Base-by-base conservation (phyloP, 73 alveolate genomes). In the Paramecium biaurelia region DNA sequence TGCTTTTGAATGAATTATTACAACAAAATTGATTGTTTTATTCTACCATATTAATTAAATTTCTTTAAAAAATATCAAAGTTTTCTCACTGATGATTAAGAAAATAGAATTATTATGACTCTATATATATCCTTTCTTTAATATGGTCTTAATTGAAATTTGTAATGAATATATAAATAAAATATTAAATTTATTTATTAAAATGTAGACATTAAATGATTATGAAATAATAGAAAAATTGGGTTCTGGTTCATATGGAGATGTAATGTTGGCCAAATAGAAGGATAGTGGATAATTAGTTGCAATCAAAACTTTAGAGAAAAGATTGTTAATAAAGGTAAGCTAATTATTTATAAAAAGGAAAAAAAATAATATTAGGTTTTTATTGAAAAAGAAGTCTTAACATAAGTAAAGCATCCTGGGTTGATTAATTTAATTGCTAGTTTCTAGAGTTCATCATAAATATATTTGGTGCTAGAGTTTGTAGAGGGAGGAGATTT, bases 401-500 rank as follows among this genome's bases (percentile, higher is more conserved):
- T 92, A 35, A 26, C 79, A 30, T 49, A 70, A 20, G 35, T 92
- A 7, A 42, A 82, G 35, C 96, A 93, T 93, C 92, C 92, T 28
- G 95, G 95, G 21, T 89, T 95, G 32, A 82, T 95, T 0, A 53
- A 92, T 28, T 87, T 95, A 32, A 72, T 84, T 21, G 84, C 58
- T 49, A 85, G 92, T 8, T 93, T 95, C 56, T 37, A 95, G 58
- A 93, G 76, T 20, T 92, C 68, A 30, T 57, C 72, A 30, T 58
- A 90, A 56, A 43, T 95, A 8, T 95, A 70, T 72, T 85, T 95
- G 23, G 92, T 95, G 45, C 53, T 95, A 85, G 93, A 89, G 47
- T 87, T 34, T 45, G 82, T 90, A 28, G 94, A 82, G 56, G 97
- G 97, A 20, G 97, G 97, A 10, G 96, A 95, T 58, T 86, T 86